Conservation (phyloP, 78 protist species). For the Creolimax fragrantissima region DNA sequence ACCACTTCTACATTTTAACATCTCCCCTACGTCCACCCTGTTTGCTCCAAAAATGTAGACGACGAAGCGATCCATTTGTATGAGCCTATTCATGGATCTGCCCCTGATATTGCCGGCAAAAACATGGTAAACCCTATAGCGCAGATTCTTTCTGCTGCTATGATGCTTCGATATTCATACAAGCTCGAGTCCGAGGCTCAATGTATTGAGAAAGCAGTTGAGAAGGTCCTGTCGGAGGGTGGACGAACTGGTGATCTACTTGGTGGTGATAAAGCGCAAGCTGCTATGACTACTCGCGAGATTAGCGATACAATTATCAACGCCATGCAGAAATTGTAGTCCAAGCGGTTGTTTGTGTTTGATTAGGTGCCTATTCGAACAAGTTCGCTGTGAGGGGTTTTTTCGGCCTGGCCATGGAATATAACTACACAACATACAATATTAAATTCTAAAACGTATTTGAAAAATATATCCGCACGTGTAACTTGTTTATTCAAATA, state of each 20-base stretch:
- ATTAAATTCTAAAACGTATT: too few species aligned
- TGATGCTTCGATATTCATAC: constrained; percentile 12
- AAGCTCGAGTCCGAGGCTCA: neutral
- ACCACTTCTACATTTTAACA: too few species aligned
- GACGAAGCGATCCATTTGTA: neutral
- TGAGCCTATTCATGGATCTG: constrained; percentile 41
- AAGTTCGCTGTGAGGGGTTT: too few species aligned
- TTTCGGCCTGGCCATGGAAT: too few species aligned
- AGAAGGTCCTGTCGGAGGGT: neutral
- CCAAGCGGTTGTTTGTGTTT: too few species aligned
- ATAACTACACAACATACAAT: too few species aligned
- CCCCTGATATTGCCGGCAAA: constrained; percentile 36
- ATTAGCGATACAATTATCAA: neutral
- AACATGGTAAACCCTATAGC: constrained; percentile 30
- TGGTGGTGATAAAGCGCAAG: neutral
- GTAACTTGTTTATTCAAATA: too few species aligned
- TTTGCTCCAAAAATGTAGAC: too few species aligned
- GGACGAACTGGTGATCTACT: constrained; percentile 15
- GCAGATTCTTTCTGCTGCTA: constrained; percentile 3
- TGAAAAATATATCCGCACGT: too few species aligned
- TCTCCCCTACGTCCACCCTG: too few species aligned
- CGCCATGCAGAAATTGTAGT: neutral
- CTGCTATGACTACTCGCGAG: neutral
- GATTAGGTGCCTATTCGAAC: too few species aligned
- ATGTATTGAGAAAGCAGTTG: neutral